Conservation (phyloP, 345 rosid species). For the Eucalyptus tenuipes region DNA sequence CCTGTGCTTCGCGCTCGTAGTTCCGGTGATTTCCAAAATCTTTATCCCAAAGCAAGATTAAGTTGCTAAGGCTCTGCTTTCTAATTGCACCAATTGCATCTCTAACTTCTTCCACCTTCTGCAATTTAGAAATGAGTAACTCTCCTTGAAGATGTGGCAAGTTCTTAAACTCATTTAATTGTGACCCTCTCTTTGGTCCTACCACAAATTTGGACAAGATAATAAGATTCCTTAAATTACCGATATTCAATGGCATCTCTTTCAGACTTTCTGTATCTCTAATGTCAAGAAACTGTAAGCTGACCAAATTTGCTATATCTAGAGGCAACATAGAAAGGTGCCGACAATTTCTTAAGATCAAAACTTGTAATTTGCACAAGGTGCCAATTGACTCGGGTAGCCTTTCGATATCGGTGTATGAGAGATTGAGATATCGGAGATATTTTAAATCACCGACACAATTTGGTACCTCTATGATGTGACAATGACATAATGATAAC, state of each 20-base stretch:
- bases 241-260: accelerated
- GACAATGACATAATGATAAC: too few relatives aligned
- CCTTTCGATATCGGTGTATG: accelerated
- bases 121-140: not conserved
- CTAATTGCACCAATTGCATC: not conserved
- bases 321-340: too few relatives aligned
- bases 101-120: not conserved
- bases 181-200: accelerated
- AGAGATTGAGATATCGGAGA: too few relatives aligned
- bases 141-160: not conserved
- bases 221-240: not conserved
- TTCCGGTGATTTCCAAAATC: accelerated
- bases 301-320: too few relatives aligned
- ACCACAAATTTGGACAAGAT: not conserved
- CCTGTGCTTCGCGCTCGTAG: accelerated
- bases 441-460: too few relatives aligned
- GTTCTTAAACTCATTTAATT: not conserved
- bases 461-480: accelerated
- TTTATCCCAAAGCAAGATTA: accelerated
- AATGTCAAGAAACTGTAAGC: too few relatives aligned
- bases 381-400: too few relatives aligned
- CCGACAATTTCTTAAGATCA: accelerated
- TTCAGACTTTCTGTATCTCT: too few relatives aligned
- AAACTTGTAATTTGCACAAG: too few relatives aligned
- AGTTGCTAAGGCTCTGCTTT: too few relatives aligned